phyloP scores from a whole-genome alignment of 2,329 filamentous ascomycete species.

The Sarocladium oryzae region DNA sequence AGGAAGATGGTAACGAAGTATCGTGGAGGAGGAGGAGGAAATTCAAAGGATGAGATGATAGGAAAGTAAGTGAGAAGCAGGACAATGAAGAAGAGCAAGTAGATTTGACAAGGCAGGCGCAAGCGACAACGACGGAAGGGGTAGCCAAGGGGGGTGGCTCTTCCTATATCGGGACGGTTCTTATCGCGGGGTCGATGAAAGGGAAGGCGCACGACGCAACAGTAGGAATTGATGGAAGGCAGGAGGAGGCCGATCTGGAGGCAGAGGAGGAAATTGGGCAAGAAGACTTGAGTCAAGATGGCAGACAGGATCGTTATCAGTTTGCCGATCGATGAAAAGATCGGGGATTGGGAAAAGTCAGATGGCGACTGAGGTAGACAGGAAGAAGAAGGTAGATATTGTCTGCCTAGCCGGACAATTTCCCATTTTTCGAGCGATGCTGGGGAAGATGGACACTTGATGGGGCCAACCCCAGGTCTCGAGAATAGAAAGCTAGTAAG shows the following conservation, averaged over 20 bases:
- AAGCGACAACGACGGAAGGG: neutral
- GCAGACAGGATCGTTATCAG: neutral
- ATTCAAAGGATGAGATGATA: too few species aligned
- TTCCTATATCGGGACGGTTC: slow-evolving; percentile 8
- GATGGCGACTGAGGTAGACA: neutral
- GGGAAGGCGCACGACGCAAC: neutral
- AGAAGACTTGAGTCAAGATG: neutral
- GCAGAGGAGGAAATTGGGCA: neutral
- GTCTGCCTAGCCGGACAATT: neutral
- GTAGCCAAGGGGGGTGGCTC: neutral
- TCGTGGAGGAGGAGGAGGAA: neutral
- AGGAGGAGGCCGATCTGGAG: neutral
- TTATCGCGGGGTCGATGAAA: slow-evolving; percentile 4
- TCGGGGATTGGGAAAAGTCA: neutral
- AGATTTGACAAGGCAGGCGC: neutral
- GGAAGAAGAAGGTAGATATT: too few species aligned
- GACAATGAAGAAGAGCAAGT: too few species aligned
- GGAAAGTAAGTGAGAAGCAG: too few species aligned
- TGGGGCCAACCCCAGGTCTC: slow-evolving; percentile 2
- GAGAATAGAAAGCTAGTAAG: too few species aligned
- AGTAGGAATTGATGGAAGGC: neutral
- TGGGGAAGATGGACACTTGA: neutral
- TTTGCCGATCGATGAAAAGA: neutral
- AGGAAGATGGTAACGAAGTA: neutral
- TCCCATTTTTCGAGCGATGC: neutral